A percentile compares a stretch with the other conserved stretches of the same genome.
These are phyloP conservation scores for Nicotiana rustica DNA, from an alignment of 305 asterid genomes.

Conservation along the genomic window DNA sequence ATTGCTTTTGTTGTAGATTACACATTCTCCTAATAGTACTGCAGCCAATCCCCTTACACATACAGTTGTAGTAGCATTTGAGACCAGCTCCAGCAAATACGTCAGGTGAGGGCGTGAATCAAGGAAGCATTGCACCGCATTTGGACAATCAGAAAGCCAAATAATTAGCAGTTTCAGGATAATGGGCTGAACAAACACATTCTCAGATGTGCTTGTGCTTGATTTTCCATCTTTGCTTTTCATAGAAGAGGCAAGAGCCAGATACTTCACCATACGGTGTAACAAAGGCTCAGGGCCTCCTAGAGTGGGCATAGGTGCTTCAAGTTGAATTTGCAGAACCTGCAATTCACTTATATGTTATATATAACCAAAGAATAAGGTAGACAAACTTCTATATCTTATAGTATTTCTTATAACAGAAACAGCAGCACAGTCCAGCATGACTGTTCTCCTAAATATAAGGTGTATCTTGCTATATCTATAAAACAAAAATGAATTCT, in stretches of 20 bases:
- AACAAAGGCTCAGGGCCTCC: slow-evolving; percentile 86
- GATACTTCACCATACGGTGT: slow-evolving; percentile 92
- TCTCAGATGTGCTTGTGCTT: slow-evolving; percentile 42
- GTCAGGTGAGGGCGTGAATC: slow-evolving; percentile 88
- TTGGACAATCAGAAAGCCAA: slow-evolving; percentile 88
- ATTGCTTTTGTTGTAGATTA: slow-evolving; percentile 59
- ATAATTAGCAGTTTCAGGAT: slow-evolving; percentile 77
- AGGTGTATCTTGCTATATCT: not conserved
- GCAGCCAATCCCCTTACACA: slow-evolving; percentile 83
- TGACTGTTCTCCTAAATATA: not conserved
- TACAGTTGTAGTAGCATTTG: slow-evolving; percentile 63
- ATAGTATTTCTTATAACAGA: slow-evolving; percentile 13
- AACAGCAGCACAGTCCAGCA: not conserved
- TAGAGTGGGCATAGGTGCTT: slow-evolving; percentile 65
- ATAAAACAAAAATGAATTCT: not conserved
- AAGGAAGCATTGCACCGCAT: slow-evolving; percentile 83
- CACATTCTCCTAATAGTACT: slow-evolving; percentile 76
- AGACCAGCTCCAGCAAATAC: slow-evolving; percentile 78
- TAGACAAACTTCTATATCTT: slow-evolving; percentile 29
- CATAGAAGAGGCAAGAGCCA: slow-evolving; percentile 85
- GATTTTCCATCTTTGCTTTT: slow-evolving; percentile 71
- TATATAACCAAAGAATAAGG: slow-evolving; percentile 32
- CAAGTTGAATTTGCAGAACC: slow-evolving; percentile 84
- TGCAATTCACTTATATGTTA: slow-evolving; percentile 51
- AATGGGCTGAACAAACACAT: slow-evolving; percentile 69